phyloP scores from a whole-genome alignment of 2,329 filamentous ascomycete species.

The Tolypocladium ovalisporum region DNA sequence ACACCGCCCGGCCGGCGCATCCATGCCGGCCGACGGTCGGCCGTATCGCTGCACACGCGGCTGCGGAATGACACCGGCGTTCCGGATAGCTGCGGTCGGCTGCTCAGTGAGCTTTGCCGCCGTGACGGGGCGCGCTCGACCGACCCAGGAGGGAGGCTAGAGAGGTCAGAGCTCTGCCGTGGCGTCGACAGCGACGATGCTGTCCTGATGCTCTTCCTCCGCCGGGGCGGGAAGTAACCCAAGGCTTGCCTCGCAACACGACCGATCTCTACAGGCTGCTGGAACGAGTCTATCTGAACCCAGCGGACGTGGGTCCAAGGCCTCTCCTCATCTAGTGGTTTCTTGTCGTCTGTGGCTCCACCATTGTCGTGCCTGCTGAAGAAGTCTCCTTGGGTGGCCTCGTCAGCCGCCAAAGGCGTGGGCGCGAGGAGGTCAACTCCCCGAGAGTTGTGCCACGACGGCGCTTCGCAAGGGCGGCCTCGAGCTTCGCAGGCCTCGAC shows the following conservation, averaged over 20 bases:
- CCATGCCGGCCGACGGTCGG: constrained; percentile 40
- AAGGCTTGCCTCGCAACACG: constrained; percentile 70
- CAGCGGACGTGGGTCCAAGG: constrained; percentile 84
- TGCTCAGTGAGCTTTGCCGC: constrained; percentile 30
- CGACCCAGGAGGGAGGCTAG: constrained; percentile 30
- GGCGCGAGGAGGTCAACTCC: constrained; percentile 40
- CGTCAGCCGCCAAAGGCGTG: constrained; percentile 27
- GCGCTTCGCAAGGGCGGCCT: constrained; percentile 55
- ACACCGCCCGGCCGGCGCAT: constrained; percentile 82
- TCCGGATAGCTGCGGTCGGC: constrained; percentile 19
- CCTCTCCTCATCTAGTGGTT: constrained; percentile 40
- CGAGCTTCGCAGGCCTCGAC: constrained; percentile 83
- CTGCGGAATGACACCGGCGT: constrained; percentile 24
- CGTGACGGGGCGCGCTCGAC: constrained; percentile 23
- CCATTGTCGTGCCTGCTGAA: constrained; percentile 26
- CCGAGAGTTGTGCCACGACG: constrained; percentile 26
- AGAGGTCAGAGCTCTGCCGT: constrained; percentile 51
- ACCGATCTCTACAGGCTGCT: constrained; percentile 70
- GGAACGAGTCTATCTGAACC: constrained; percentile 65
- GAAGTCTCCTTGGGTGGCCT: constrained; percentile 26
- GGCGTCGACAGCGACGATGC: constrained; percentile 58
- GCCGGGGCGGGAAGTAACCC: constrained; percentile 83
- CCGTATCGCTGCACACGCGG: constrained; percentile 24
- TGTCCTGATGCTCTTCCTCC: constrained; percentile 70
- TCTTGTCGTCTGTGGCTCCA: constrained; percentile 13